Evolutionary conservation across 768 basidiomycete genomes (phyloP), one percentile per base, ranked within the genome.

Genomic region (Russula sp.): DNA sequence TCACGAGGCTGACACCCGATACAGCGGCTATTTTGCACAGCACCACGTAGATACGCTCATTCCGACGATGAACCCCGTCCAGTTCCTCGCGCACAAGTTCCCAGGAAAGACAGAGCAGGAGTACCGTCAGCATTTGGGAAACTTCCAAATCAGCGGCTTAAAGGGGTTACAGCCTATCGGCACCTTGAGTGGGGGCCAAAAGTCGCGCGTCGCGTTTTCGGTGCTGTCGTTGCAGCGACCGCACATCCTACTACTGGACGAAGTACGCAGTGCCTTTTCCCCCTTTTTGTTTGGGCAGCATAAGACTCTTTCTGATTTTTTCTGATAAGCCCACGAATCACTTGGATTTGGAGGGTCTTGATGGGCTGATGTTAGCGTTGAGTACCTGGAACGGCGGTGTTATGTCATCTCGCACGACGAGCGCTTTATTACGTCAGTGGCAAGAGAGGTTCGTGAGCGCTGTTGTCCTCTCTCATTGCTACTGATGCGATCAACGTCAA

Each of bases 101-200:
- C 97, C 97, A 1, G 96, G 97, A 0, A 89, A 88, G 76, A 92
- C 83, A 7, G 97, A 98, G 75, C 96, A 98, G 75, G 97, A 98
- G 74, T 98, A 98, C 74, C 83, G 97, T 66, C 75, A 77, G n/a
- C 97, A 98, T 77, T 81, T 99, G 14, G 97, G 96, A 7, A 94
- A 95, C 63, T 97, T 98, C 79, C 95, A 97, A 70, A 96, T 98
- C 71, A 97, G 92, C 65, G 94, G 94, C 49, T 88, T 96, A 85
- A 96, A 94, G 1, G 90, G 92, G 36, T 75, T 98, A 69, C 96
- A 98, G 72, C 77, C 83, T 65, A 98, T 98, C 68, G 92, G 87
- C 26, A 98, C 95, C 0, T 76, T 98, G 14, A 91, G 89, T 70
- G 96, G 95, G 75, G 96, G 96, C 74, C 96, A 98, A 72, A 98